These are phyloP conservation scores for Tetraselmis striata DNA, from an alignment of 139 green algal species.

Conservation along the genomic window DNA sequence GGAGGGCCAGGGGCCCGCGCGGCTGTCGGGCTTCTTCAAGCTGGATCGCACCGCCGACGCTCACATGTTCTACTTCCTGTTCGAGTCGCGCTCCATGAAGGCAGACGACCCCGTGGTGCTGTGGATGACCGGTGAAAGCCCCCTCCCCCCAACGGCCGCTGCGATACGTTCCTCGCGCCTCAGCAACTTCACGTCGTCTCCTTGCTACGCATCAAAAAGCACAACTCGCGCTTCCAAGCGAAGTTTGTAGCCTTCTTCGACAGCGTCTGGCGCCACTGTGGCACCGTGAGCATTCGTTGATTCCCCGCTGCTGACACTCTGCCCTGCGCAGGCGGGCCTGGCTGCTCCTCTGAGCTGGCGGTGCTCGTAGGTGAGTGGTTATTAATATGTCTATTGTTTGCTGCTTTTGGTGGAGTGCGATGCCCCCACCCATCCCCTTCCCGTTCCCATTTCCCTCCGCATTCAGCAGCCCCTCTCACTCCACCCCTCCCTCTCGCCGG, in stretches of 20 bases:
- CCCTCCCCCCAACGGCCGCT: no score
- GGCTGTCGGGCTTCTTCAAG: slow-evolving; percentile 56
- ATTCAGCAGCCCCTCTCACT: no score
- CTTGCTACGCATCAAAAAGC: no score
- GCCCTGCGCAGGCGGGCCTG: slow-evolving; percentile 74
- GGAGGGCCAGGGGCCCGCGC: background rate
- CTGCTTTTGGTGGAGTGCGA: no score
- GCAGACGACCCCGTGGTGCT: slow-evolving; percentile 49
- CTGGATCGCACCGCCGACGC: slow-evolving; percentile 45
- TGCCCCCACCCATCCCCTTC: no score
- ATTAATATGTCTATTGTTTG: no score
- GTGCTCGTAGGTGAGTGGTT: no score
- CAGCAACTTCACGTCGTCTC: background rate
- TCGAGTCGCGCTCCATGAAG: slow-evolving; percentile 39
- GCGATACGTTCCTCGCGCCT: background rate
- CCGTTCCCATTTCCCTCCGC: no score
- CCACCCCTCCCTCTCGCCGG: no score
- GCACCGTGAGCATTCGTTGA: no score
- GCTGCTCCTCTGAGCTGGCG: slow-evolving; percentile 85
- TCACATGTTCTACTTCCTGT: slow-evolving; percentile 80
- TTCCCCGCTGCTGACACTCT: background rate
- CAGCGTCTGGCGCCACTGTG: background rate
- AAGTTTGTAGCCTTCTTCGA: no score
- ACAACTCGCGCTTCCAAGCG: no score
- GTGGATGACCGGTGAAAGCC: slow-evolving; percentile 52